Evolutionary conservation across 352 stramenopile species (phyloP), one percentile per base, ranked within the genome.

Genomic region (Pythium folliculosum): DNA sequence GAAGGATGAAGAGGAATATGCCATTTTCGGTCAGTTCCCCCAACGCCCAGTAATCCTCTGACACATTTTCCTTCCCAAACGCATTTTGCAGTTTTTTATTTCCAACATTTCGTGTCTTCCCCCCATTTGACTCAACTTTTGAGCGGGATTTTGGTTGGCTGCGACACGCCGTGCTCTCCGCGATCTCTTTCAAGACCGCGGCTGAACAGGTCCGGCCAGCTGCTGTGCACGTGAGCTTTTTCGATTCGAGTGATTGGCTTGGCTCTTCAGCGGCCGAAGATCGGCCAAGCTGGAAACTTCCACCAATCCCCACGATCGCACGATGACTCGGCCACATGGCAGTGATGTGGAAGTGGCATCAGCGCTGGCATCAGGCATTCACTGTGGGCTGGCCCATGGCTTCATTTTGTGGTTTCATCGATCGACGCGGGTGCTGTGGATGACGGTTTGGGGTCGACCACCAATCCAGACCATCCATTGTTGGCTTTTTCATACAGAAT

Each of bases 331-430:
- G 21, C 47, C 49, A 55, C 49, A 55, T 52, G 45, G 45, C 45
- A 23, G 30, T 19, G 32, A n/a, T 47, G 32, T 35, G 16, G 53
- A 35, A 44, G 53, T 60, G 53, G 53, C 37, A 60, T 60, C 53
- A 60, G 53, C 30, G 21, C 5, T 49, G 43, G 25, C 55, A 44
- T 62, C 55, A 62, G 38, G 37, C 25, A 62, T 62, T 44, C 50
- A 56, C 50, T 14, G 3, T 53, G 19, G 17, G 4, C 40, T 56
- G 5, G 27, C 19, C 40, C 38, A 62, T 62, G 25, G 55, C 55
- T 62, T 43, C 55, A 53, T 53, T 43, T 44, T 47, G 23, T 44
- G 51, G 51, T 21, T 57, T 57, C 51, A 21, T 10, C 2, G 14
- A 50, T 60, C 37, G 54, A 51, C 37, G 54, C 22, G 22, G n/a